phyloP scores from a whole-genome alignment of 768 basidiomycete genomes.

The Pleurotus giganteus region DNA sequence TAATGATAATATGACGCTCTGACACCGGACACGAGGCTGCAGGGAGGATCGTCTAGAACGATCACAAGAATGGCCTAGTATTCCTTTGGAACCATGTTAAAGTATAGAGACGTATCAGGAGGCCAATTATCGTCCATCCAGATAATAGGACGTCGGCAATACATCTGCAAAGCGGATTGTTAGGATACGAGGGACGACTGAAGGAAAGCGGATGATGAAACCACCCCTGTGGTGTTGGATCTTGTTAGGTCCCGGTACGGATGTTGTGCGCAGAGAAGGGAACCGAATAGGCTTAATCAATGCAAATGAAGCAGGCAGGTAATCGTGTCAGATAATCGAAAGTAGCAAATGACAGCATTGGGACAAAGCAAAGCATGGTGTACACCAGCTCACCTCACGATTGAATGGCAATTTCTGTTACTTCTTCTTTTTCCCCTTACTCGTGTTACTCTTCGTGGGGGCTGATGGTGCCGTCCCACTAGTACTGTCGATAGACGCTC shows the following conservation, averaged over 20 bases:
- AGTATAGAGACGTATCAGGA: neutral
- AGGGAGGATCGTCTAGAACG: constrained; percentile 4
- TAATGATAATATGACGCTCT: constrained; percentile 3
- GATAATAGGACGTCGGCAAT: neutral
- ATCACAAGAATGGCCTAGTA: neutral
- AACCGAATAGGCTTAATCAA: neutral
- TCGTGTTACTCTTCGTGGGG: constrained; percentile 37
- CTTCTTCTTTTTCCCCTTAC: constrained; percentile 72
- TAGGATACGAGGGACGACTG: neutral
- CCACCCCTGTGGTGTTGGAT: constrained; percentile 4
- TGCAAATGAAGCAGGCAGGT: neutral
- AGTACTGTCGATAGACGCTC: constrained; percentile 44
- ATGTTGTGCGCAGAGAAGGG: neutral
- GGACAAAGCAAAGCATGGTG: constrained; percentile 12
- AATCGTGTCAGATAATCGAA: constrained; percentile 12
- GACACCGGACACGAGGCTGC: constrained; percentile 8
- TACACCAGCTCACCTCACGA: constrained; percentile 12
- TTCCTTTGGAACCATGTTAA: constrained; percentile 2
- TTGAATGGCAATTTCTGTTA: constrained; percentile 24
- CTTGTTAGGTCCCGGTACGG: neutral
- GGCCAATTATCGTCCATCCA: neutral
- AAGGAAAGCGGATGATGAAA: neutral
- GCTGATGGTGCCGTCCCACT: constrained; percentile 22
- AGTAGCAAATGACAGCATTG: neutral
- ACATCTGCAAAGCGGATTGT: neutral